phyloP scores from a whole-genome alignment of 371 early-diverging fungal genomes.

The Mortierella sp. region DNA sequence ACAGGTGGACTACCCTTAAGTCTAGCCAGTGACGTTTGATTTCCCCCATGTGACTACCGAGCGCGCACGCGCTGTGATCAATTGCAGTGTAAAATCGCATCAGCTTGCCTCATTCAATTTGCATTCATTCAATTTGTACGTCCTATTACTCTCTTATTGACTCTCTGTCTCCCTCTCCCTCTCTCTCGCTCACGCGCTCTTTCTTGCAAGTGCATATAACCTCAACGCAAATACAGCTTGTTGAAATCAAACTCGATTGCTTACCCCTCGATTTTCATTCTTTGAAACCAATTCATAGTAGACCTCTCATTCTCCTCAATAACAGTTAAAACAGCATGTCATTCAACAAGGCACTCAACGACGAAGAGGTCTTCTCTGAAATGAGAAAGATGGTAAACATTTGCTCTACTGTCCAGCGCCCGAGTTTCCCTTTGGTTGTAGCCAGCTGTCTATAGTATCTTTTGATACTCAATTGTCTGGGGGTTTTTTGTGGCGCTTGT shows the following conservation, averaged over 20 bases:
- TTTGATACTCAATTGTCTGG: background rate
- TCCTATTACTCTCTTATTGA: no score
- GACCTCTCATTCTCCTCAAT: background rate
- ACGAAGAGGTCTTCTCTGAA: conserved; percentile 91
- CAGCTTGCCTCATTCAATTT: background rate
- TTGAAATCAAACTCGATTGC: background rate
- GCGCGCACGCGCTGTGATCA: conserved; percentile 5
- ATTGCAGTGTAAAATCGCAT: background rate
- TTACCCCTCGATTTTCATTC: conserved; percentile 3
- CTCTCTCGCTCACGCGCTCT: background rate
- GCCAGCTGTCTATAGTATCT: background rate
- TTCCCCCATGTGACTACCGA: background rate
- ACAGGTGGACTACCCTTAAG: background rate
- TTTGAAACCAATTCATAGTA: background rate
- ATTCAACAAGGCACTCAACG: conserved; percentile 81
- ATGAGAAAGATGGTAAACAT: conserved; percentile 87
- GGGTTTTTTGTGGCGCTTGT: background rate
- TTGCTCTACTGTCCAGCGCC: background rate
- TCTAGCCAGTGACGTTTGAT: background rate
- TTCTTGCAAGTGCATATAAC: background rate
- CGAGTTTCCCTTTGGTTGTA: background rate
- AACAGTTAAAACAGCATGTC: conserved; percentile 55
- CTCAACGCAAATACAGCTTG: background rate
- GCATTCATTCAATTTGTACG: conserved; percentile 4
- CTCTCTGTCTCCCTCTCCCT: no score